Percentiles rank a stretch among this genome's conserved stretches.
Evolutionary conservation across 108 stramenopile species (phyloP).

Genomic region (Licmophora abbreviata): DNA sequence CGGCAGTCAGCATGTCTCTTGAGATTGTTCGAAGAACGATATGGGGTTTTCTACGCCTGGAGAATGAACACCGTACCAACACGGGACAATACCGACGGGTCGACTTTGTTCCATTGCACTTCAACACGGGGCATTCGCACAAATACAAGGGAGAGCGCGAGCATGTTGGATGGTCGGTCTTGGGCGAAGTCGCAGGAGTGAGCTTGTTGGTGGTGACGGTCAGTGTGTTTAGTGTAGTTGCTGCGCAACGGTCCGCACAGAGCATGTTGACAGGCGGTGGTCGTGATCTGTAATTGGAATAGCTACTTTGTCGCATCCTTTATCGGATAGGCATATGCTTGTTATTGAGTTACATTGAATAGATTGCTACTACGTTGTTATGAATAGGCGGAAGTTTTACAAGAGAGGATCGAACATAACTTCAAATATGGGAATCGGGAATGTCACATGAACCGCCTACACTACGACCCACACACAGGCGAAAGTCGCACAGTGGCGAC

Average conservation of each 20-base stretch:
- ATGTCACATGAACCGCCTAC: too few species aligned
- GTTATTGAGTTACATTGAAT: too few species aligned
- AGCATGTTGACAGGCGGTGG: background rate
- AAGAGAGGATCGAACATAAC: too few species aligned
- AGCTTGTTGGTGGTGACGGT: conserved; percentile 48
- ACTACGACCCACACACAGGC: too few species aligned
- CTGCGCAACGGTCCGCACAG: conserved; percentile 60
- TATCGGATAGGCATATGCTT: too few species aligned
- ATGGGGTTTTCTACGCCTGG: conserved; percentile 90
- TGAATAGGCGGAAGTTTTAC: too few species aligned
- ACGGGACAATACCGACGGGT: conserved; percentile 75
- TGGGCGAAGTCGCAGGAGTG: conserved; percentile 63
- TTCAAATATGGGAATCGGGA: too few species aligned
- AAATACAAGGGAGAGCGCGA: conserved; percentile 64
- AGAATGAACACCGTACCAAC: conserved; percentile 83
- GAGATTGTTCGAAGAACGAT: conserved; percentile 82
- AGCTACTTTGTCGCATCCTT: too few species aligned
- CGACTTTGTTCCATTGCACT: conserved; percentile 82
- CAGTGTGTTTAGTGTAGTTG: conserved; percentile 63
- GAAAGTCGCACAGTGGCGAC: too few species aligned
- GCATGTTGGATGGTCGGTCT: conserved; percentile 55
- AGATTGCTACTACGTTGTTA: too few species aligned
- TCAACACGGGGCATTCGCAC: conserved; percentile 73
- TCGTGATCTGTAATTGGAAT: too few species aligned
- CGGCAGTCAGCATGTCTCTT: conserved; percentile 63